These are phyloP conservation scores for Colletotrichum tanaceti DNA, from an alignment of 2,329 filamentous ascomycete genomes.

Conservation along the genomic window DNA sequence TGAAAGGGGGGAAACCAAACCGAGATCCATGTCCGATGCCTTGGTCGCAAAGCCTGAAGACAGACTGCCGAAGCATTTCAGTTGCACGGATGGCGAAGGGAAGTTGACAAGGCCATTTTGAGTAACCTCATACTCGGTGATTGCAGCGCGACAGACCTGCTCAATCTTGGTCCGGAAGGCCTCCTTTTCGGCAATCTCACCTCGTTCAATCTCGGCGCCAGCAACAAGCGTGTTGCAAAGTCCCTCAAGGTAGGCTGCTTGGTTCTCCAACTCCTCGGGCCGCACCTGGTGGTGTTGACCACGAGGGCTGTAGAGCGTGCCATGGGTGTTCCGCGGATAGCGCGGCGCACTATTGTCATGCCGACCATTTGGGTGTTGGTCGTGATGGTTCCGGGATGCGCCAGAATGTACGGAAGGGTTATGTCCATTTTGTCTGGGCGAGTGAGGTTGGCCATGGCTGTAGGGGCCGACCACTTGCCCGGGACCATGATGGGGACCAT, in stretches of 20 bases:
- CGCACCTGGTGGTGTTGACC: slow-evolving; percentile 46
- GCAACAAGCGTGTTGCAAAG: slow-evolving; percentile 63
- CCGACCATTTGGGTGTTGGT: slow-evolving; percentile 3
- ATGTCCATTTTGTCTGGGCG: slow-evolving; percentile 45
- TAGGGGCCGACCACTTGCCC: slow-evolving; percentile 17
- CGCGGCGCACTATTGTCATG: slow-evolving; percentile 28
- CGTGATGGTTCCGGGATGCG: slow-evolving; percentile 14
- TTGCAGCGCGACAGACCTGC: slow-evolving; percentile 69
- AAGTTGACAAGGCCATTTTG: slow-evolving; percentile 58
- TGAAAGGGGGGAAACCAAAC: slow-evolving; percentile 75
- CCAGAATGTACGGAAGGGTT: slow-evolving; percentile 42
- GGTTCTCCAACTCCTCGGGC: slow-evolving; percentile 60
- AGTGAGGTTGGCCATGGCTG: slow-evolving; percentile 14
- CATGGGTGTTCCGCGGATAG: slow-evolving; percentile 41
- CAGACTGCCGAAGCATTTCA: slow-evolving; percentile 85
- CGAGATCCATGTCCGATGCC: slow-evolving; percentile 91
- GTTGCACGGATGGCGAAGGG: slow-evolving; percentile 66
- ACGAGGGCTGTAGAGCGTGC: slow-evolving; percentile 48
- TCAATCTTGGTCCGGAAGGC: slow-evolving; percentile 74
- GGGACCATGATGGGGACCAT: slow-evolving; percentile 23
- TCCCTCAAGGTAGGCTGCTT: slow-evolving; percentile 61
- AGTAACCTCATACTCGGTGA: slow-evolving; percentile 64
- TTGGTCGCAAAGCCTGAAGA: slow-evolving; percentile 87
- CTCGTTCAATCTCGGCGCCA: slow-evolving; percentile 69
- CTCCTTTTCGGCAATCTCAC: slow-evolving; percentile 78